These are phyloP conservation scores for Lactarius deliciosus DNA, from an alignment of 768 basidiomycete genomes.

Conservation along the genomic window DNA sequence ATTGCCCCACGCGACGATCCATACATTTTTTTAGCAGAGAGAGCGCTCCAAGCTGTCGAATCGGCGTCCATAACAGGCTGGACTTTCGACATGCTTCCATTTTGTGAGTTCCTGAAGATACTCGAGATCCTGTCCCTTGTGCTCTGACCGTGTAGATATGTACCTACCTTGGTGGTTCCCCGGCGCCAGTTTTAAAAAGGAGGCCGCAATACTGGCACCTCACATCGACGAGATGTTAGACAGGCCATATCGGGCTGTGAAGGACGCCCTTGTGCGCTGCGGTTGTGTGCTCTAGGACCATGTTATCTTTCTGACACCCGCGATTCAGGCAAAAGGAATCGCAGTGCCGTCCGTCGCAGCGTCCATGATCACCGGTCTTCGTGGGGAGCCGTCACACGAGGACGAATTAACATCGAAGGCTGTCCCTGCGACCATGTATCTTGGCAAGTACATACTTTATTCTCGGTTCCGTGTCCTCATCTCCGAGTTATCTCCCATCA, in stretches of 20 bases:
- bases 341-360: slow-evolving; percentile 23
- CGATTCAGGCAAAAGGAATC: slow-evolving; percentile 9
- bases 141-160: slow-evolving; percentile 25
- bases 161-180: slow-evolving; percentile 35
- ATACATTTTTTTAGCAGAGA: slow-evolving; percentile 15
- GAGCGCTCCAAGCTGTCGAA: slow-evolving; percentile 8
- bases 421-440: slow-evolving; percentile 24
- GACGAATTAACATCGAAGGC: slow-evolving; percentile 23
- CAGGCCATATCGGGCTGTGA: slow-evolving; percentile 30
- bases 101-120: slow-evolving; percentile 29
- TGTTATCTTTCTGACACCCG: neutral
- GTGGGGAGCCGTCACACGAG: slow-evolving; percentile 19
- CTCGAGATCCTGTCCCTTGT: neutral
- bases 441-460: slow-evolving; percentile 7
- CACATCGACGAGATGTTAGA: slow-evolving; percentile 29
- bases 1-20: slow-evolving; percentile 15
- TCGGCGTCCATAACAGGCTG: slow-evolving; percentile 31
- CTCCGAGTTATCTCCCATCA: neutral
- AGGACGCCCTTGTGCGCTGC: slow-evolving; percentile 21
- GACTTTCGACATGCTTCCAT: slow-evolving; percentile 34
- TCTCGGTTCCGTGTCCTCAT: neutral
- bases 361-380: slow-evolving; percentile 20
- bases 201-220: slow-evolving; percentile 13
- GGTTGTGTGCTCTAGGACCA: neutral
- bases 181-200: slow-evolving; percentile 32